Conservation (phyloP, 73 alveolate genomes). For the Paramecium caudatum region DNA sequence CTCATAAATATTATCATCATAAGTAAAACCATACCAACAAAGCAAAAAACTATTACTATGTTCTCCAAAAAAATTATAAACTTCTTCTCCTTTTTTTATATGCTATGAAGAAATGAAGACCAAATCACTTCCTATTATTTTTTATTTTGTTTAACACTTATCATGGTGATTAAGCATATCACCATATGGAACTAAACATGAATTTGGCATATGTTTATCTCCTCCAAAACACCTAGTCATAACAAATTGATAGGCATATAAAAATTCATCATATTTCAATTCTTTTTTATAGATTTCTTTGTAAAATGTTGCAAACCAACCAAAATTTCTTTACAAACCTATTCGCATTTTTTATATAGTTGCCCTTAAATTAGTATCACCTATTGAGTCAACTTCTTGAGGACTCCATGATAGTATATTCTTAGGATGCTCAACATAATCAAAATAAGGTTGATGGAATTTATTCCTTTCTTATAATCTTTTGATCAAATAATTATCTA, state of each 20-base stretch:
- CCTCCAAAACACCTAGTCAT: slow-evolving; percentile 69
- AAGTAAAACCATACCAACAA: slow-evolving; percentile 48
- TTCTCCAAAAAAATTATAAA: slow-evolving; percentile 51
- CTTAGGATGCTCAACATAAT: slow-evolving; percentile 35
- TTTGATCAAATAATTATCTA: background rate
- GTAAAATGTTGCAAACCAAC: background rate
- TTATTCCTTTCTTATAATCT: slow-evolving; percentile 8
- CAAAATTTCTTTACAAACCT: slow-evolving; percentile 14
- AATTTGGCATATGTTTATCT: slow-evolving; percentile 3
- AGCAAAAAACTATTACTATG: slow-evolving; percentile 8
- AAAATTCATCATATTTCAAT: background rate
- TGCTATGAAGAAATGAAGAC: background rate
- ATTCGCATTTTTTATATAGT: background rate
- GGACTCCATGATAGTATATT: background rate
- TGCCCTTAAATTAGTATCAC: background rate
- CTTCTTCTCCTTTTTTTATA: background rate
- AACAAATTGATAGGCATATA: slow-evolving; percentile 58
- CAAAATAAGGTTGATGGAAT: slow-evolving; percentile 38
- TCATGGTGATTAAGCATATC: slow-evolving; percentile 44
- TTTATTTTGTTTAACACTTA: slow-evolving; percentile 27
- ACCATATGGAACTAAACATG: slow-evolving; percentile 40
- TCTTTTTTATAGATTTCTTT: background rate
- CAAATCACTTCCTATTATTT: background rate
- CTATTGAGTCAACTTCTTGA: background rate
- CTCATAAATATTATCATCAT: slow-evolving; percentile 10